Conservation (phyloP, 257 asterid species). For the Linderniella brevidens region DNA sequence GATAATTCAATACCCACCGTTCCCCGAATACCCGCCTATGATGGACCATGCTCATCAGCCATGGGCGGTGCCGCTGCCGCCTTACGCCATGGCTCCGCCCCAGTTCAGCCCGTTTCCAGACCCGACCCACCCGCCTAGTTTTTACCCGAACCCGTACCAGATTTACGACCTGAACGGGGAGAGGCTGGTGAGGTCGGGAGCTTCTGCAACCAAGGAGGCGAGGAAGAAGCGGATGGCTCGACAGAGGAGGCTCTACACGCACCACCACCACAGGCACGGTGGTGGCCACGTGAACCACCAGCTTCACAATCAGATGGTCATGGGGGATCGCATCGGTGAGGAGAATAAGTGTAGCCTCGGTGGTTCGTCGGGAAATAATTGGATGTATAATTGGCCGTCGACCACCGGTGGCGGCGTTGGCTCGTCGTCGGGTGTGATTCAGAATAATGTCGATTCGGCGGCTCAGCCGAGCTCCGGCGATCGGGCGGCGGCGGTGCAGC, state of each 20-base stretch:
- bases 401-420: no score
- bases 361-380: no score
- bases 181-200: slow-evolving; percentile 29
- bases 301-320: slow-evolving; percentile 13
- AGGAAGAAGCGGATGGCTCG: slow-evolving; percentile 93
- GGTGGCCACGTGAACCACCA: not conserved
- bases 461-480: slow-evolving; percentile 12
- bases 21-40: slow-evolving; percentile 14
- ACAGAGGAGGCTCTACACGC: slow-evolving; percentile 32
- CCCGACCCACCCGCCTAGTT: slow-evolving; percentile 16
- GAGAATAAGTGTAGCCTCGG: no score
- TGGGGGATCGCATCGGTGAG: no score
- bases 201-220: slow-evolving; percentile 77
- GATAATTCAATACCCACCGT: slow-evolving; percentile 16
- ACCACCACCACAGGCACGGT: slow-evolving; percentile 23
- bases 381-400: no score
- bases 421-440: not conserved
- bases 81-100: slow-evolving; percentile 16
- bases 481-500: slow-evolving; percentile 13
- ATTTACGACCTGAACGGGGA: slow-evolving; percentile 32
- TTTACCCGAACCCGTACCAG: slow-evolving; percentile 29
- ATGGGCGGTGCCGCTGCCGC: slow-evolving; percentile 15
- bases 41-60: slow-evolving; percentile 37
- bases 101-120: slow-evolving; percentile 27
- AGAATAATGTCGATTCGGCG: not conserved